Percentiles rank a stretch among this genome's conserved stretches.
phyloP scores from a whole-genome alignment of 306 rosid species.

The Leucaena leucocephala region DNA sequence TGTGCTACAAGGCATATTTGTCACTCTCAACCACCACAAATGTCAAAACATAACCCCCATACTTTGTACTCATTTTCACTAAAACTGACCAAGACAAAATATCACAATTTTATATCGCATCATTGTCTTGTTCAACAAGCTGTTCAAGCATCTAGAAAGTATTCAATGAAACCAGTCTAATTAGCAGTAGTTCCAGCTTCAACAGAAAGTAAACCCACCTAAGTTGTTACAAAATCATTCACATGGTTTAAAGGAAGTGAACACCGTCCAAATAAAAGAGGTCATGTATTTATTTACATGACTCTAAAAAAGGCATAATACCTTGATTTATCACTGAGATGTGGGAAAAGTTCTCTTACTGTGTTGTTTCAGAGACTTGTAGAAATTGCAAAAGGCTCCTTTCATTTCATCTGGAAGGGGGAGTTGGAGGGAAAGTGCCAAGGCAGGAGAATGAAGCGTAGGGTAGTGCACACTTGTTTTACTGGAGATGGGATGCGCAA shows the following conservation, averaged over 20 bases:
- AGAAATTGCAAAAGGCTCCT: conserved; percentile 70
- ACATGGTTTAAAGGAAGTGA: conserved; percentile 23
- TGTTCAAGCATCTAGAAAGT: background rate
- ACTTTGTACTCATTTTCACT: background rate
- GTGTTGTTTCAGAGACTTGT: conserved; percentile 64
- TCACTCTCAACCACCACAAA: too few species aligned
- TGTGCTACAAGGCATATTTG: too few species aligned
- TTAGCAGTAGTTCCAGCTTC: background rate
- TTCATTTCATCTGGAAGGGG: conserved; percentile 77
- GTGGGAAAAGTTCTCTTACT: conserved; percentile 47
- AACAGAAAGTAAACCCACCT: background rate
- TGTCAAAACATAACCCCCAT: too few species aligned
- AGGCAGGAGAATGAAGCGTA: conserved; percentile 40
- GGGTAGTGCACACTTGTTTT: conserved; percentile 43
- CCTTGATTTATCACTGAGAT: conserved; percentile 39
- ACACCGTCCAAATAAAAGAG: background rate
- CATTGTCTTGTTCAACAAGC: background rate
- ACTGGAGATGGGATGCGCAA: conserved; percentile 65
- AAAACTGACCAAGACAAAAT: background rate
- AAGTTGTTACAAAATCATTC: conserved; percentile 34
- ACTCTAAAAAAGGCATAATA: conserved; percentile 6
- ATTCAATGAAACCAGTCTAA: background rate
- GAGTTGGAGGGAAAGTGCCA: conserved; percentile 71
- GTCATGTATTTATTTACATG: conserved; percentile 37
- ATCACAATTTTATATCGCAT: background rate